Percentiles rank a stretch among this genome's conserved stretches.
Conservation (phyloP, 83 land plant species). For the Isoetes engelmannii region DNA sequence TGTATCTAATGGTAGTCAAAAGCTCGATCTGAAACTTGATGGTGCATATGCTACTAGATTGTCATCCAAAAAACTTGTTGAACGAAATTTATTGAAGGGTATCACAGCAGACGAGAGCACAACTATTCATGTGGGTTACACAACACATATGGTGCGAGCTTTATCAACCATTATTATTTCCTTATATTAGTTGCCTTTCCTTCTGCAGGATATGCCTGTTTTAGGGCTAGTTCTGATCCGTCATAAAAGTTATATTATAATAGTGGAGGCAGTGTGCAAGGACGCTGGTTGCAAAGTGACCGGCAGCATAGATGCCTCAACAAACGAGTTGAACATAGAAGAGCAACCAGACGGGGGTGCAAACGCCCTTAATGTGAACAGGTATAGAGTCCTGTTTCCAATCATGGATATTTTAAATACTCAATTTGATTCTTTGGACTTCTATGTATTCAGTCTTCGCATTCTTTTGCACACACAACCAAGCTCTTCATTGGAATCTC, state of each 20-base stretch:
- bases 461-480: not conserved
- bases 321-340: not conserved
- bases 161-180: not conserved
- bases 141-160: not conserved
- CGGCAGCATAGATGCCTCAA: not conserved
- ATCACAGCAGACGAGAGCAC: conserved; percentile 11
- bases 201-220: not conserved
- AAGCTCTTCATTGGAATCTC: conserved; percentile 17
- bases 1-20: not conserved
- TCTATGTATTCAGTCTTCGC: not conserved
- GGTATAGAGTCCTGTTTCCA: not conserved
- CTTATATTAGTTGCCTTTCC: not conserved
- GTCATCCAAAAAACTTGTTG: not conserved
- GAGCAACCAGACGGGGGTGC: conserved; percentile 7
- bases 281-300: not conserved
- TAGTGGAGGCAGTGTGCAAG: conserved; percentile 21
- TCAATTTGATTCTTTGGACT: not conserved
- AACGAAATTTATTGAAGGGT: conserved; percentile 3
- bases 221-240: not conserved
- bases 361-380: conserved; percentile 9
- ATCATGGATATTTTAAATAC: not conserved
- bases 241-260: not conserved
- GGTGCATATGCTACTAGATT: not conserved
- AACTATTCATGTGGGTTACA: not conserved
- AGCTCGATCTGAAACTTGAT: not conserved